Conservation (phyloP, 1,284 basidiomycete species). For the Trametes polyzona region DNA sequence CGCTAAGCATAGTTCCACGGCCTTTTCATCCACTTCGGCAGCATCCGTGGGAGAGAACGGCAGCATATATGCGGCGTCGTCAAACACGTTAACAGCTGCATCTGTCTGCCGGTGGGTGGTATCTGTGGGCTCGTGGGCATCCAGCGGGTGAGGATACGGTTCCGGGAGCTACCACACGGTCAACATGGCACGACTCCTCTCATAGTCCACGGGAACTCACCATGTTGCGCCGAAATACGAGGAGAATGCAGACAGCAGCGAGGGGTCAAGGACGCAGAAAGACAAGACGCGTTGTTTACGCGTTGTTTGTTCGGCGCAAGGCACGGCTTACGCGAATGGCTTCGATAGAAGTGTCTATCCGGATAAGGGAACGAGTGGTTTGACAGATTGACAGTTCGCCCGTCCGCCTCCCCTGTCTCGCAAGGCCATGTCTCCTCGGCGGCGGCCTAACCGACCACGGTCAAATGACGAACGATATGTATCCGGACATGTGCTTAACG, state of each 20-base stretch:
- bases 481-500: not conserved
- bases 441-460: not conserved
- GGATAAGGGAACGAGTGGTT: slow-evolving; percentile 2
- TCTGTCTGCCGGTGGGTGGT: not conserved
- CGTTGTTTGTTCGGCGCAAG: slow-evolving; percentile 12
- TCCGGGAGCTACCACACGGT: too few relatives aligned
- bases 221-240: not conserved
- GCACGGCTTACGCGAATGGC: not conserved
- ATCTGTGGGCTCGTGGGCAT: too few relatives aligned
- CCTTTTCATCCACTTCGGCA: not conserved
- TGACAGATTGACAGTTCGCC: slow-evolving; percentile 8
- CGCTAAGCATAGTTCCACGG: not conserved
- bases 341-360: not conserved
- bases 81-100: not conserved
- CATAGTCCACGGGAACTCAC: too few relatives aligned
- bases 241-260: not conserved
- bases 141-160: too few relatives aligned
- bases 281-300: slow-evolving; percentile 15
- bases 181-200: too few relatives aligned
- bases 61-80: not conserved
- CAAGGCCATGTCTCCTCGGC: not conserved
- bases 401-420: not conserved
- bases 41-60: not conserved
- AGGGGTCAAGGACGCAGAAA: not conserved
- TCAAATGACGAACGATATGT: not conserved